A percentile compares a stretch with the other conserved stretches of the same genome.
phyloP scores from a whole-genome alignment of 805 yeast genomes.

The Wickerhamiella parazyma region DNA sequence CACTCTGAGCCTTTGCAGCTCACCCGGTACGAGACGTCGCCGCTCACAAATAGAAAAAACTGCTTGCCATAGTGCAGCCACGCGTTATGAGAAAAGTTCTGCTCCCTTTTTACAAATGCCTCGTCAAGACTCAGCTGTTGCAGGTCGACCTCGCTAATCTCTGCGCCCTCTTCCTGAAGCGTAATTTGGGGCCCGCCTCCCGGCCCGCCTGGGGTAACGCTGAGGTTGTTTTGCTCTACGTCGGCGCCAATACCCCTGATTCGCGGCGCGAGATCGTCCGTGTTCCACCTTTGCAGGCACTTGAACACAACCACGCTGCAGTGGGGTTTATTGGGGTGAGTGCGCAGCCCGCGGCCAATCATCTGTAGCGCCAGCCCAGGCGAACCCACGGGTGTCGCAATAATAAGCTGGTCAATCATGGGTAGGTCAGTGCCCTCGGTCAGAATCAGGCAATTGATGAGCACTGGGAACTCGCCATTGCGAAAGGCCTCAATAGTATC shows the following conservation, averaged over 20 bases:
- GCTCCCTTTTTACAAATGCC: not conserved
- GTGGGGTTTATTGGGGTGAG: constrained; percentile 42
- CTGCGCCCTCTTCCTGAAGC: not conserved
- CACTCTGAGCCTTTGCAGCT: not conserved
- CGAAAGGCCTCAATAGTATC: constrained; percentile 44
- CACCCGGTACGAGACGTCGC: not conserved
- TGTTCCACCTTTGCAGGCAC: not conserved
- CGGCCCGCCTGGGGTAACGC: not conserved
- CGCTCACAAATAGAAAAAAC: not conserved
- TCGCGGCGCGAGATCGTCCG: not conserved
- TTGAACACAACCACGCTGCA: constrained; percentile 45
- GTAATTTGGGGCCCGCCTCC: not conserved
- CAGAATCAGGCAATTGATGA: constrained; percentile 78
- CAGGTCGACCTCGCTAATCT: not conserved
- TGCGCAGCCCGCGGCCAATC: constrained; percentile 80
- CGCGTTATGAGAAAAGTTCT: not conserved
- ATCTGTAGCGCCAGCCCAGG: constrained; percentile 61
- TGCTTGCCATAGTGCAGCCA: not conserved
- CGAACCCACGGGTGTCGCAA: constrained; percentile 74
- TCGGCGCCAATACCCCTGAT: not conserved
- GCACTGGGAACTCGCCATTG: constrained; percentile 48
- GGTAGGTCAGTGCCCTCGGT: constrained; percentile 96
- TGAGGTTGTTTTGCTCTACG: not conserved
- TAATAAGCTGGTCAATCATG: constrained; percentile 61
- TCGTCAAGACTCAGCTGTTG: not conserved